phyloP scores from a whole-genome alignment of 148 eudicot species.

The Rhododendron molle region DNA sequence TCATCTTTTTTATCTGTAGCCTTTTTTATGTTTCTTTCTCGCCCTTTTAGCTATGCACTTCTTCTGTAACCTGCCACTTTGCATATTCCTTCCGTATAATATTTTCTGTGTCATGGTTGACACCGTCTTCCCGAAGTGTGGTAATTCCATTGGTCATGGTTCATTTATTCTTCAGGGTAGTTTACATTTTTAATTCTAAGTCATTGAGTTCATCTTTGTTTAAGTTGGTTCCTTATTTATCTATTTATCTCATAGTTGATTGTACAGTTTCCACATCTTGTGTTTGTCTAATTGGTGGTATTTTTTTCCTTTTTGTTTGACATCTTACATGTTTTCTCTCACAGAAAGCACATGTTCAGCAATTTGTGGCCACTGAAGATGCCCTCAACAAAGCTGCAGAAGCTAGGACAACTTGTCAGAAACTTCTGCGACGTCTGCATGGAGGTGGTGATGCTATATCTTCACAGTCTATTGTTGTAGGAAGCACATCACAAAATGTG shows the following conservation, averaged over 20 bases:
- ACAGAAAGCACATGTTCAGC: conserved; percentile 99
- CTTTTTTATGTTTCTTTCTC: background rate
- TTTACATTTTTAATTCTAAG: background rate
- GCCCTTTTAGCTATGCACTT: background rate
- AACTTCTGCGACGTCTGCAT: conserved; percentile 75
- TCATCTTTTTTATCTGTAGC: conserved; percentile 16
- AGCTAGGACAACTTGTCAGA: conserved; percentile 66
- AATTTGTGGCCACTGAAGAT: conserved; percentile 99
- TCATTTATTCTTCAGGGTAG: background rate
- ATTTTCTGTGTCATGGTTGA: background rate
- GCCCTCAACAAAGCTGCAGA: conserved; percentile 92
- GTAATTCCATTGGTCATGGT: background rate
- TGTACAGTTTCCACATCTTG: background rate
- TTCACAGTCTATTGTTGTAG: conserved; percentile 53
- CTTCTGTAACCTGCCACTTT: background rate
- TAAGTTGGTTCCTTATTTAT: background rate
- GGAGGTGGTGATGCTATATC: conserved; percentile 67
- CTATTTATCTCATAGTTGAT: background rate
- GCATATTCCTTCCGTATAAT: background rate
- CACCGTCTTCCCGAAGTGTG: background rate
- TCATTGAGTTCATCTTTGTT: background rate
- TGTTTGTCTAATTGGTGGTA: background rate
- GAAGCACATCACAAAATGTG: conserved; percentile 69
- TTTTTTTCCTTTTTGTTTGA: background rate
- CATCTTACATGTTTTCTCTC: background rate